These are phyloP conservation scores for Clonostachys rosea DNA, from an alignment of 2,329 filamentous ascomycete species.

Conservation along the genomic window DNA sequence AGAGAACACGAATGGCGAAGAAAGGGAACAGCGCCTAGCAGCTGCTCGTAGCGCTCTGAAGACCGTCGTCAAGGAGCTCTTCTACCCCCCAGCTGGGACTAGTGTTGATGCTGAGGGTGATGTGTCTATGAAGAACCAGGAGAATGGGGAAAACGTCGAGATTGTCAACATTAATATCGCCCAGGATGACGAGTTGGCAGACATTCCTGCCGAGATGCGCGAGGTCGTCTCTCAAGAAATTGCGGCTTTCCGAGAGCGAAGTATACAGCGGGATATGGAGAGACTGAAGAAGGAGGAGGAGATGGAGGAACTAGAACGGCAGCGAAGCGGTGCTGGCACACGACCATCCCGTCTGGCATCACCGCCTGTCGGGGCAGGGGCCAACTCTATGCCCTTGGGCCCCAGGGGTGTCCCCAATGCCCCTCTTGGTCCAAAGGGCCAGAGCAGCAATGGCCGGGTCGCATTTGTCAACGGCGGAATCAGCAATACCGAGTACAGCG, in stretches of 20 bases:
- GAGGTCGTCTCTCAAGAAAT: slow-evolving; percentile 94
- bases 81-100: slow-evolving; percentile 53
- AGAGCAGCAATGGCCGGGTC: slow-evolving; percentile 54
- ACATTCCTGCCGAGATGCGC: slow-evolving; percentile 94
- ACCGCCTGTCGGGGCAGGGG: slow-evolving; percentile 60
- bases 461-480: slow-evolving; percentile 77
- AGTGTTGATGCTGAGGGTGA: slow-evolving; percentile 62
- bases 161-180: slow-evolving; percentile 86
- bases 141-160: slow-evolving; percentile 64
- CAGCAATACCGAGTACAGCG: slow-evolving; percentile 51
- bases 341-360: slow-evolving; percentile 67
- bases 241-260: slow-evolving; percentile 87
- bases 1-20: slow-evolving; percentile 57
- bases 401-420: slow-evolving; percentile 57
- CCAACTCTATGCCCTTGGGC: slow-evolving; percentile 45
- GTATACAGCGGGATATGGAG: slow-evolving; percentile 83
- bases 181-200: slow-evolving; percentile 87
- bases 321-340: slow-evolving; percentile 56
- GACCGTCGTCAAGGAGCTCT: slow-evolving; percentile 64
- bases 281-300: slow-evolving; percentile 86
- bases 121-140: slow-evolving; percentile 61
- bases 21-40: slow-evolving; percentile 64
- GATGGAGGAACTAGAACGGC: slow-evolving; percentile 79
- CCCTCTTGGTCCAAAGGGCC: slow-evolving; percentile 60
- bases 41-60: slow-evolving; percentile 64